Conservation (phyloP, 352 stramenopile genomes). For the Elongisporangium undulatum region DNA sequence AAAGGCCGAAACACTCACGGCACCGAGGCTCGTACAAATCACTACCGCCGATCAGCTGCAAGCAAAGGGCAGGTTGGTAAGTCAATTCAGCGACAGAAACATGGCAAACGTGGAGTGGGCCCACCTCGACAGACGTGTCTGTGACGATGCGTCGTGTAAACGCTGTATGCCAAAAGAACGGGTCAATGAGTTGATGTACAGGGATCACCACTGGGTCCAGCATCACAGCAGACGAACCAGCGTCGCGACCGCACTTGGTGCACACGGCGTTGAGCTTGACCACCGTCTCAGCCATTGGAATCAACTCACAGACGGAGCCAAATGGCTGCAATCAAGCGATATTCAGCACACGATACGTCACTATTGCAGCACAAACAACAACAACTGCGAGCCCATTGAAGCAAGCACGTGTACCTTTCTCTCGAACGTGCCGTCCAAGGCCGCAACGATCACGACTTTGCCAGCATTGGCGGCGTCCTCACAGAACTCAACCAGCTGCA, state of each 20-base stretch:
- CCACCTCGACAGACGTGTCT: slow-evolving; percentile 67
- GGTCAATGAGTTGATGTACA: slow-evolving; percentile 2
- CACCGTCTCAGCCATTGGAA: slow-evolving; percentile 70
- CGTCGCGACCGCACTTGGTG: slow-evolving; percentile 69
- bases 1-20: slow-evolving; percentile 60
- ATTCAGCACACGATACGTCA: neutral
- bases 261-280: slow-evolving; percentile 86
- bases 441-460: slow-evolving; percentile 78
- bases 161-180: slow-evolving; percentile 17
- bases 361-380: neutral
- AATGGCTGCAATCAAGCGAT: slow-evolving; percentile 42
- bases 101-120: neutral
- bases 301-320: slow-evolving; percentile 61
- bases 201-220: too few species aligned
- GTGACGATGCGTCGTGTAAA: slow-evolving; percentile 74
- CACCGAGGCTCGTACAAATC: slow-evolving; percentile 81
- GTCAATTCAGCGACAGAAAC: neutral
- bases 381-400: neutral
- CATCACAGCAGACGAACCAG: slow-evolving; percentile 28
- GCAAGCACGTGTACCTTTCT: slow-evolving; percentile 60
- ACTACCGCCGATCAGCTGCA: slow-evolving; percentile 68
- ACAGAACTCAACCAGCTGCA: slow-evolving; percentile 71
- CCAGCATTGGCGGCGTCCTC: slow-evolving; percentile 59
- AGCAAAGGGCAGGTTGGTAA: neutral
- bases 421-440: slow-evolving; percentile 74